These are phyloP conservation scores for Alliaria petiolata DNA, from an alignment of 345 rosid genomes.

Conservation along the genomic window DNA sequence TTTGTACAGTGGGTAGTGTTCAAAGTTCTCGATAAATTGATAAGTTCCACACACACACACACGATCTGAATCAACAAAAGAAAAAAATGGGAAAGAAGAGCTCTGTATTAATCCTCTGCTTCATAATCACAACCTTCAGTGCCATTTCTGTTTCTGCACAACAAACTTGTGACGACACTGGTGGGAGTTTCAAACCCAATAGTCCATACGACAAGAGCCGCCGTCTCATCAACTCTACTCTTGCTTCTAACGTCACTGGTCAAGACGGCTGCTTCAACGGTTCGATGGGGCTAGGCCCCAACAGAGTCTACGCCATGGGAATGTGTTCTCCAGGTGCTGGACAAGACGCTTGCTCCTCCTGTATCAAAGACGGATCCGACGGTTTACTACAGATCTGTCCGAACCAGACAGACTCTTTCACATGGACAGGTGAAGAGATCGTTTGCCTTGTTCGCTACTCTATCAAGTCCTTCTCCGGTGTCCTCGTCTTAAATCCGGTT, in stretches of 20 bases:
- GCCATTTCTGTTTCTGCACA: slow-evolving; percentile 12
- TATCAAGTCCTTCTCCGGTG: slow-evolving; percentile 18
- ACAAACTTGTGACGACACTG: neutral
- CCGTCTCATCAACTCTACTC: slow-evolving; percentile 4
- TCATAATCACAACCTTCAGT: neutral
- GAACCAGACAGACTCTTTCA: slow-evolving; percentile 30
- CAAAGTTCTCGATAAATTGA: neutral
- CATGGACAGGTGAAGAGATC: slow-evolving; percentile 23
- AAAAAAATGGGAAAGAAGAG: neutral
- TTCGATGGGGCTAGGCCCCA: neutral
- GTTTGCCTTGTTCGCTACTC: slow-evolving; percentile 44
- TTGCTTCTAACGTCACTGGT: slow-evolving; percentile 1
- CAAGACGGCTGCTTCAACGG: neutral
- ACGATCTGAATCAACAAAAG: neutral
- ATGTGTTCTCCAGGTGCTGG: slow-evolving; percentile 9
- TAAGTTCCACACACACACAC: neutral
- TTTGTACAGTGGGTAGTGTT: neutral
- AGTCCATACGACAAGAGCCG: slow-evolving; percentile 29
- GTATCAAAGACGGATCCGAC: slow-evolving; percentile 19
- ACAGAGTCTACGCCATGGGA: neutral
- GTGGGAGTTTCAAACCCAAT: slow-evolving; percentile 15
- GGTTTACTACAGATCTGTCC: slow-evolving; percentile 16
- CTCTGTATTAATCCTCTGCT: neutral
- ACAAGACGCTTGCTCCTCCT: slow-evolving; percentile 12
- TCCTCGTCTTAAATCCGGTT: neutral